phyloP scores from a whole-genome alignment of 148 eudicot species.

The Nepenthes gracilis region DNA sequence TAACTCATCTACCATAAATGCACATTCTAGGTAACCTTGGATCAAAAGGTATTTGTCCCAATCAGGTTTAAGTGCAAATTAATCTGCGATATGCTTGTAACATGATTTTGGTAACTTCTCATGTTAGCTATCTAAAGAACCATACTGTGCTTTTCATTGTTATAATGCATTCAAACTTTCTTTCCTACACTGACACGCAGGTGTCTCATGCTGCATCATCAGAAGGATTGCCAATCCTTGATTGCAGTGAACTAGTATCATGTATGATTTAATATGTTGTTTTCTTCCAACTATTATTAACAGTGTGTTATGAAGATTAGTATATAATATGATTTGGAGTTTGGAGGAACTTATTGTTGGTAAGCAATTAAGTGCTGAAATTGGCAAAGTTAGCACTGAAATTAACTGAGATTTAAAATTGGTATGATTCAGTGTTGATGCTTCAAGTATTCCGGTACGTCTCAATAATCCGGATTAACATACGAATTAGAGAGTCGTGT shows the following conservation, averaged over 20 bases:
- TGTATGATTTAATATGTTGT: conserved; percentile 29
- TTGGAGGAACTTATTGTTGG: too few species aligned
- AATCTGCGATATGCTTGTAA: too few species aligned
- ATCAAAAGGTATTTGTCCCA: too few species aligned
- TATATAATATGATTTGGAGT: not conserved
- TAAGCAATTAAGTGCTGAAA: too few species aligned
- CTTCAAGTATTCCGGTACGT: too few species aligned
- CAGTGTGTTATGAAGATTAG: not conserved
- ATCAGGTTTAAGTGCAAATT: too few species aligned
- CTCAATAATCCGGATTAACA: too few species aligned
- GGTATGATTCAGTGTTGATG: too few species aligned
- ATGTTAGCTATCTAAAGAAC: conserved; percentile 1
- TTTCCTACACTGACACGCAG: conserved; percentile 22
- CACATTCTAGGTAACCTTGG: too few species aligned
- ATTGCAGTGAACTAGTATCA: conserved; percentile 52
- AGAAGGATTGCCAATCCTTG: conserved; percentile 64
- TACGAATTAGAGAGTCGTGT: too few species aligned
- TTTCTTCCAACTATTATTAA: not conserved
- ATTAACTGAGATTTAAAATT: too few species aligned
- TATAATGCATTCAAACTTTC: not conserved
- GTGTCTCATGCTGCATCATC: conserved; percentile 65
- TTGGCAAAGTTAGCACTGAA: too few species aligned
- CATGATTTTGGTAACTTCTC: not conserved
- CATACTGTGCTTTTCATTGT: not conserved
- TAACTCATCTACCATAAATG: not conserved